Conservation (phyloP, 805 yeast genomes). For the Suhomyces vadensis region DNA sequence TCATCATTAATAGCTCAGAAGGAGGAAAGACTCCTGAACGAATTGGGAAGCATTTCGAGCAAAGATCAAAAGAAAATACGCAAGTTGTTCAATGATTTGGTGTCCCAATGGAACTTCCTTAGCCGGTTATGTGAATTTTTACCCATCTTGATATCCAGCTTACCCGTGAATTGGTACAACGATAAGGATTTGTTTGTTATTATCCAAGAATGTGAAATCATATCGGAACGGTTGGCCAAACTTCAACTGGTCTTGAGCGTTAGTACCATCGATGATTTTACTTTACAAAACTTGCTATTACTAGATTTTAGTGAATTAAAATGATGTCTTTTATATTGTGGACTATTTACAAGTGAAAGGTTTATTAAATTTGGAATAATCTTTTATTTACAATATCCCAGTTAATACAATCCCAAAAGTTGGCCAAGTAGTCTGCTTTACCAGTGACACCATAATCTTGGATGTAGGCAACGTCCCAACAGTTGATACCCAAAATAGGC, state of each 20-base stretch:
- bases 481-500: constrained; percentile 74
- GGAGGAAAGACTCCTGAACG: constrained; percentile 9
- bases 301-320: constrained; percentile 23
- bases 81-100: constrained; percentile 13
- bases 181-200: constrained; percentile 28
- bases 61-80: constrained; percentile 8
- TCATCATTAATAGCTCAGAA: constrained; percentile 12
- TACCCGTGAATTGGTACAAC: constrained; percentile 39
- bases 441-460: constrained; percentile 82
- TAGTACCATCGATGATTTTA: constrained; percentile 15
- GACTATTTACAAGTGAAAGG: constrained; percentile 10
- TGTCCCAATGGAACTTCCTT: constrained; percentile 20
- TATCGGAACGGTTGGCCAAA: constrained; percentile 20
- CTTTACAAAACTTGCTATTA: constrained; percentile 22
- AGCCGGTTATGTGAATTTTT: constrained; percentile 28
- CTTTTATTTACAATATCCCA: constrained; percentile 74
- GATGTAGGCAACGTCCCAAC: constrained; percentile 90
- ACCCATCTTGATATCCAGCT: constrained; percentile 32
- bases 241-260: constrained; percentile 18
- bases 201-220: constrained; percentile 29
- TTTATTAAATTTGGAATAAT: constrained; percentile 35
- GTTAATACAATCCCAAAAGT: constrained; percentile 75
- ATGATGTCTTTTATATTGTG: constrained; percentile 1
- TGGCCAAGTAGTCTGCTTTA: constrained; percentile 67
- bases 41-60: constrained; percentile 5